Evolutionary conservation across 441 rosid genomes (phyloP).

Genomic region (Biscutella laevigata): DNA sequence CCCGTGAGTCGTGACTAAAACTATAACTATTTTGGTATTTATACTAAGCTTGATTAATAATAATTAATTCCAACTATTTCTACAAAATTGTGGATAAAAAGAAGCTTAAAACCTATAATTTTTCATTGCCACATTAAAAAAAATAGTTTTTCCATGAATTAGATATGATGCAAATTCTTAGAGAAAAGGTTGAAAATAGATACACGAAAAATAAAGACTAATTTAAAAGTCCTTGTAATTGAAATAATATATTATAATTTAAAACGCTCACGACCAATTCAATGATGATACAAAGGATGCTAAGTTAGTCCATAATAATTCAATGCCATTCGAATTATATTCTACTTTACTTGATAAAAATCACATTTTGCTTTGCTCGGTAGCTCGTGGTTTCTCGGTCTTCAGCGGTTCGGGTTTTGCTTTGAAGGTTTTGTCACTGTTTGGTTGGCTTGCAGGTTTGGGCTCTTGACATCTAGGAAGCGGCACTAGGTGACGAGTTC

Average conservation of each 20-base stretch:
- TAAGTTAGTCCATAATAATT: neutral
- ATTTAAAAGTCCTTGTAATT: neutral
- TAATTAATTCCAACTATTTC: no score
- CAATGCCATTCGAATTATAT: neutral
- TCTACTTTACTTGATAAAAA: neutral
- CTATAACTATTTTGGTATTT: no score
- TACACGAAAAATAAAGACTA: neutral
- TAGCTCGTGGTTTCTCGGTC: no score
- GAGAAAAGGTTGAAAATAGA: neutral
- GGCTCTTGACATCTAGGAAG: no score
- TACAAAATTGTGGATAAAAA: neutral
- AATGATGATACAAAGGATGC: constrained; percentile 6
- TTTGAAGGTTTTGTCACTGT: no score
- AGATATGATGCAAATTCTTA: neutral
- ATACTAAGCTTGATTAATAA: no score
- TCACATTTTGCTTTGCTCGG: no score
- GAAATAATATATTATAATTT: neutral
- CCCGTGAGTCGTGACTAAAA: no score
- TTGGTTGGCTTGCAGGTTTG: no score
- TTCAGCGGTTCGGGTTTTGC: no score
- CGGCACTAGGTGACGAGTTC: no score
- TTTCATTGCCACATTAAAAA: no score
- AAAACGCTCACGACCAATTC: neutral
- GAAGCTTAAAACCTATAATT: neutral
- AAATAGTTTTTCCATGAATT: neutral